Evolutionary conservation across 2,329 filamentous ascomycete genomes (phyloP).

Genomic region (Aspergillus caelatus): DNA sequence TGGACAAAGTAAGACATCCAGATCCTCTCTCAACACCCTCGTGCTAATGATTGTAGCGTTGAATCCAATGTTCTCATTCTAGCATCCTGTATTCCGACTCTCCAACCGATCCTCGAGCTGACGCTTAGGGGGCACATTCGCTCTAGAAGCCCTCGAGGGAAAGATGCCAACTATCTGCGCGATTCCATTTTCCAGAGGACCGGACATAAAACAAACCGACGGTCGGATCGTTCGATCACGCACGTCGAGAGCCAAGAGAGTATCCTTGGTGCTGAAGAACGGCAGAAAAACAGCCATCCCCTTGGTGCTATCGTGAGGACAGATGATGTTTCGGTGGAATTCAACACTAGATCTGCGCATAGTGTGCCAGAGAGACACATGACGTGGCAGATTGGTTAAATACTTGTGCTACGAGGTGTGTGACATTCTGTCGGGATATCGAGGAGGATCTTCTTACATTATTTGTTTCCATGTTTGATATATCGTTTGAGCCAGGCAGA

Average conservation of each 20-base stretch:
- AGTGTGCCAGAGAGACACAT: neutral
- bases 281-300: slow-evolving; percentile 5
- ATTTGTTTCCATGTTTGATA: neutral
- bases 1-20: slow-evolving; percentile 47
- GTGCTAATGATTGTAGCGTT: slow-evolving; percentile 21
- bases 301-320: slow-evolving; percentile 23
- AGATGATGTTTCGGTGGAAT: slow-evolving; percentile 26
- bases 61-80: slow-evolving; percentile 39
- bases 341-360: slow-evolving; percentile 11
- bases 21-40: too few relatives aligned
- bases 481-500: too few relatives aligned
- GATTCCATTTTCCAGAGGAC: slow-evolving; percentile 3
- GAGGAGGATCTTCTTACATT: neutral
- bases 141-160: slow-evolving; percentile 21
- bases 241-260: slow-evolving; percentile 25
- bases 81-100: slow-evolving; percentile 39
- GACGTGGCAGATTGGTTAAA: neutral
- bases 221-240: slow-evolving; percentile 7
- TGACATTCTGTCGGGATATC: neutral
- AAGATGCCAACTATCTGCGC: slow-evolving; percentile 6
- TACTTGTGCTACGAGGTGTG: too few relatives aligned
- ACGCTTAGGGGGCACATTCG: slow-evolving; percentile 22
- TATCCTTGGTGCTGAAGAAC: slow-evolving; percentile 16
- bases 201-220: slow-evolving; percentile 6
- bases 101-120: slow-evolving; percentile 36